These are phyloP conservation scores for Lippia alba DNA, from an alignment of 305 asterid species.

Conservation along the genomic window DNA sequence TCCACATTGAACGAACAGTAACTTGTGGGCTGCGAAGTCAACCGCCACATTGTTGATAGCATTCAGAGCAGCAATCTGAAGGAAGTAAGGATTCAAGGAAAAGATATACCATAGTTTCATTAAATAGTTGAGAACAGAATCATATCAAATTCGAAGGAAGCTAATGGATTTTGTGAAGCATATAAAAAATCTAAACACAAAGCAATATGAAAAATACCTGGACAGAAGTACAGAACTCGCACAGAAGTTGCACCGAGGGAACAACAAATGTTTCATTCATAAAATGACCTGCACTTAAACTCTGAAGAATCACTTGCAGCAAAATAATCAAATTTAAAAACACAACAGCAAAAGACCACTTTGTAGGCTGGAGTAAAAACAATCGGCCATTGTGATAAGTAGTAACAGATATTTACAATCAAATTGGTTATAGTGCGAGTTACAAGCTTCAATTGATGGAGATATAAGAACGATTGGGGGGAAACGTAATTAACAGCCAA, in stretches of 20 bases:
- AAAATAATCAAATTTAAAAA: too few species aligned
- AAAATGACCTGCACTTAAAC: slow-evolving; percentile 87
- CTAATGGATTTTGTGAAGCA: not conserved
- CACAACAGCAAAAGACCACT: too few species aligned
- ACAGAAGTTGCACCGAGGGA: slow-evolving; percentile 81
- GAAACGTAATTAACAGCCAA: too few species aligned
- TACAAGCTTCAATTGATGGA: too few species aligned
- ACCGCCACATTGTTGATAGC: slow-evolving; percentile 84
- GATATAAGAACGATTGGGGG: too few species aligned
- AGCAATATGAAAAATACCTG: slow-evolving; percentile 54
- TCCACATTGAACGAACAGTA: slow-evolving; percentile 73
- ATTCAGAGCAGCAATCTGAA: slow-evolving; percentile 81
- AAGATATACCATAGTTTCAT: not conserved
- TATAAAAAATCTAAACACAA: slow-evolving; percentile 13
- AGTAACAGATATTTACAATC: too few species aligned
- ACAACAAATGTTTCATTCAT: slow-evolving; percentile 58
- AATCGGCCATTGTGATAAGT: too few species aligned
- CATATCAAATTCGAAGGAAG: not conserved
- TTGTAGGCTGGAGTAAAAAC: too few species aligned
- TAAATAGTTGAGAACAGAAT: slow-evolving; percentile 19
- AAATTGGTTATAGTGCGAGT: too few species aligned
- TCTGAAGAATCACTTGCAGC: slow-evolving; percentile 47
- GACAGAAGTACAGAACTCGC: slow-evolving; percentile 63
- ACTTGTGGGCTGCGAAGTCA: slow-evolving; percentile 68
- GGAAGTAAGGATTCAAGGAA: slow-evolving; percentile 28